Base-by-base conservation (phyloP, 2,329 filamentous ascomycete species). In the Calonectria pteridis region DNA sequence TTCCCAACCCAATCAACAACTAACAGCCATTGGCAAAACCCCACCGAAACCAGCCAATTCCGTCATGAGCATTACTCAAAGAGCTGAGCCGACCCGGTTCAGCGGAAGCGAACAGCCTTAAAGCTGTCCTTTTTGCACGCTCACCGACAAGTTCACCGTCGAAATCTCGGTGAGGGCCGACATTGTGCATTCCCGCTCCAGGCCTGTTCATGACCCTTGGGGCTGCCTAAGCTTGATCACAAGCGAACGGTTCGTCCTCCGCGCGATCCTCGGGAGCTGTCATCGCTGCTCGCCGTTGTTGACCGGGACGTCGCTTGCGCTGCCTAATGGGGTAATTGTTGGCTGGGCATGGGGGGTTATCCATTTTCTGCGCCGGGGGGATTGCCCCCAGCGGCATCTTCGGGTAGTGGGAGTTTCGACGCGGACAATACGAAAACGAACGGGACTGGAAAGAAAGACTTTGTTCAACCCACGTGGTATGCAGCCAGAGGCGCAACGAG, bases 381-480 rank as follows among this genome's bases (percentile, higher is more conserved):
- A 65, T 68, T 62, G 53, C 65, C 50, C 66, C 66, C 59, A 72
- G 73, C 72, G 73, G 73, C 51, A 75, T 72, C 72, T 69, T 75
- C 72, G 72, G 73, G 33, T 69, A 74, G 55, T 31, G 23, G 20
- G 67, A 70, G 40, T 66, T 33, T 29, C 16, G 40, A 28, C 43
- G 11, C 43, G 33, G 55, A 62, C 35, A 62, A 72, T 69, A 74
- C 72, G 74, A 74, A 74, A 75, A 75, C 74, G 72, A 72, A 65
- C 29, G 37, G 31, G 65, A 73, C 23, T 68, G 55, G 35, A 72
- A 67, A 67, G 28, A 64, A 31, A 29, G 26, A 26, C 33, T 53
- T 59, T 46, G 23, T 62, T 62, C 50, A 73, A 74, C 62, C 68
- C 74, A 75, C 74, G 68, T 69, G 72, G 59, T 46, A 68, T 69